phyloP scores from a whole-genome alignment of 2,329 filamentous ascomycete species.

The Alternaria burnsii region DNA sequence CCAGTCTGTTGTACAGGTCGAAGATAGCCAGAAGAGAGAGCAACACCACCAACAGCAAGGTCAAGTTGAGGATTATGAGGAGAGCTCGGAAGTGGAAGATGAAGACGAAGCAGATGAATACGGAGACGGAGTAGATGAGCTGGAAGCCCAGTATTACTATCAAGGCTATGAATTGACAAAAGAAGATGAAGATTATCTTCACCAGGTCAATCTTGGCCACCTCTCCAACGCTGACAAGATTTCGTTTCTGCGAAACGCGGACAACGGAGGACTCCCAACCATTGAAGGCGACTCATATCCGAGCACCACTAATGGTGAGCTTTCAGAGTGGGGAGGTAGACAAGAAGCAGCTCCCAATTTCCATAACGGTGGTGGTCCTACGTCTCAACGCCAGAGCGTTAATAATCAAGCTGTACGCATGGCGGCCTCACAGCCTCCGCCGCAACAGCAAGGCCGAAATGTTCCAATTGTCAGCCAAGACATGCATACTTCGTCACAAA shows the following conservation, averaged over 20 bases:
- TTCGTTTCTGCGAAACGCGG: constrained; percentile 6
- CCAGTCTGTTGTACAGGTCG: constrained; percentile 29
- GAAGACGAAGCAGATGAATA: constrained; percentile 11
- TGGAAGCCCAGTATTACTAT: background rate
- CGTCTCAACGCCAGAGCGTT: constrained; percentile 15
- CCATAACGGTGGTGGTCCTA: background rate
- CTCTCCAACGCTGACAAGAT: constrained; percentile 6
- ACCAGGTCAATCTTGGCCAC: constrained; percentile 1
- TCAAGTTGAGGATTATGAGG: constrained; percentile 16
- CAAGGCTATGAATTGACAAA: constrained; percentile 5
- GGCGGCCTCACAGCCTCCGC: constrained; percentile 13
- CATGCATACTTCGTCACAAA: constrained; percentile 4
- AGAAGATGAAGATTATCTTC: constrained; percentile 8
- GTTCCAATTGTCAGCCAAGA: background rate
- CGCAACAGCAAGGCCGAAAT: constrained; percentile 12
- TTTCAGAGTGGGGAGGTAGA: constrained; percentile 23
- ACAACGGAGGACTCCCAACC: constrained; percentile 9
- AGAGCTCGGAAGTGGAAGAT: constrained; percentile 18
- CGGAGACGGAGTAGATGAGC: background rate
- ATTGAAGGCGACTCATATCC: constrained; percentile 50
- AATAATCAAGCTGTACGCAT: constrained; percentile 13
- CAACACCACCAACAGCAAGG: constrained; percentile 16
- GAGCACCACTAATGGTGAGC: constrained; percentile 46
- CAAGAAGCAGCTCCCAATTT: constrained; percentile 21
- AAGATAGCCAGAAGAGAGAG: constrained; percentile 24